phyloP scores from a whole-genome alignment of 129 eudicot genomes.

The Mikania micrantha region DNA sequence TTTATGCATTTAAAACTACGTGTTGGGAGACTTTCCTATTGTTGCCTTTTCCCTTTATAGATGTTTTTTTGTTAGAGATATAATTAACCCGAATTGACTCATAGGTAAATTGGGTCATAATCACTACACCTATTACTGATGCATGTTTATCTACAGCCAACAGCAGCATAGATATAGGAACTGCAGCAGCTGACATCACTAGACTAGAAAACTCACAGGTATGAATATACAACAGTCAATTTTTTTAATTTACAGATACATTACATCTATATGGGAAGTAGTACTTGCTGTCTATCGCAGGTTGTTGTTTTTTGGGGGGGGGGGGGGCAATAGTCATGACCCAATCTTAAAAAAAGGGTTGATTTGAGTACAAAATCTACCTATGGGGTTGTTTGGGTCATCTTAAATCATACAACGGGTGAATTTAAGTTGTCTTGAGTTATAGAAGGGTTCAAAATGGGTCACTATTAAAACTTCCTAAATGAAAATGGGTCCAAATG shows the following conservation, averaged over 20 bases:
- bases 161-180: conserved; percentile 36
- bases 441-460: too few relatives aligned
- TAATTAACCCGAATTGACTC: not conserved
- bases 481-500: too few relatives aligned
- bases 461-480: too few relatives aligned
- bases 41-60: not conserved
- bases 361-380: too few relatives aligned
- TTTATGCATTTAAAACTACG: not conserved
- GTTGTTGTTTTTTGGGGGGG: too few relatives aligned
- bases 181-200: conserved; percentile 14
- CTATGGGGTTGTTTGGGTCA: too few relatives aligned
- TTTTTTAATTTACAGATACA: not conserved
- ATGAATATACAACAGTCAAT: conserved; percentile 18
- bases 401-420: too few relatives aligned
- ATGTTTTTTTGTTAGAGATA: not conserved
- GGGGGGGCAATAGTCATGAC: too few relatives aligned
- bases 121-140: not conserved
- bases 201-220: conserved; percentile 69
- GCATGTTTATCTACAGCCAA: conserved; percentile 19
- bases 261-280: not conserved
- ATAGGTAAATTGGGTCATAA: not conserved
- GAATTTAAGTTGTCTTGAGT: too few relatives aligned
- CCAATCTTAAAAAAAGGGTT: too few relatives aligned
- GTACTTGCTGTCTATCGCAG: not conserved
- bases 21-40: not conserved